Evolutionary conservation across 305 asterid species (phyloP), one percentile per base, ranked within the genome.

Genomic region (Salvia sclarea): DNA sequence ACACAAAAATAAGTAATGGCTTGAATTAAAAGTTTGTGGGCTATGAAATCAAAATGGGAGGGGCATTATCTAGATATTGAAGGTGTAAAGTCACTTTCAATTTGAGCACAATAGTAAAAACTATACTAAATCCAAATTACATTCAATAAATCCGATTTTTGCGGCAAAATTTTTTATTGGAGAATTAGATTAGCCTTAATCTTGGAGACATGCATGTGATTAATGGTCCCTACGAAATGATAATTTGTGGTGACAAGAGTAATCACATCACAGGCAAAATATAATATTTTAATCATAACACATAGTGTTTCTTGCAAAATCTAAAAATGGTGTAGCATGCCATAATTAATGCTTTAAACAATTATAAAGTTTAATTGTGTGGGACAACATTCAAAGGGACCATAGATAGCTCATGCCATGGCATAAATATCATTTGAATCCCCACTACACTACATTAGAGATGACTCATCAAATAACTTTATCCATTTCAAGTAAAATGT

Each of bases 191-290:
- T 33, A 35, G 58, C 33, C 21, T 45, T 72, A 53, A 54, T 64
- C 25, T 41, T 31, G 56, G 16, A 68, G 22, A 2, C 24, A 44
- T 22, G 38, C 75, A 69, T 75, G 79, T 69, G 75, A 64, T 48
- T 60, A 57, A 58, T 70, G 72, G 73, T 38, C 73, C 66, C 76
- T 50, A 59, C 33, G 8, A 49, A 64, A 65, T 76, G 73, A 59
- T 76, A 41, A 25, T 22, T 9, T 50, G 5, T 21, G 61, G 38
- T n/a, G 68, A 40, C 43, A 49, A 30, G 66, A 65, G 52, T 30
- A 64, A 56, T 56, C 35, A 43, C 55, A 72, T 57, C 31, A 65
- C 16, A 13, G 18, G 62, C 47, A 4, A 49, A 37, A n/a, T 17
- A 53, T 12, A 53, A 50, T 40, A 60, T 49, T 61, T 9, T 54